These are phyloP conservation scores for Alternaria brassicae DNA, from an alignment of 2,329 filamentous ascomycete species.

Conservation along the genomic window DNA sequence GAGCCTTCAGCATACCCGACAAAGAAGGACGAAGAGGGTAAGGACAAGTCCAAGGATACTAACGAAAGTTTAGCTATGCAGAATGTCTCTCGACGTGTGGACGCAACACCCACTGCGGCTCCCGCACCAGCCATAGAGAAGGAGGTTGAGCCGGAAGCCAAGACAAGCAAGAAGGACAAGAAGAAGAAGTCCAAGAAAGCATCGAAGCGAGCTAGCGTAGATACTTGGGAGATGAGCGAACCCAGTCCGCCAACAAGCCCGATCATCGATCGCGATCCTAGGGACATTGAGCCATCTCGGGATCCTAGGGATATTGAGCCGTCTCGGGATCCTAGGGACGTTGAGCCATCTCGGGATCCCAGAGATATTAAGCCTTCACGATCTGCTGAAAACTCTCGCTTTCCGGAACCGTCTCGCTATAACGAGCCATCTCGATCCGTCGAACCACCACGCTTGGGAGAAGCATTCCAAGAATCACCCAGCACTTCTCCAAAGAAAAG, in stretches of 20 bases:
- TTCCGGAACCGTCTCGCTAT: not conserved
- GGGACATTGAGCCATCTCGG: slow-evolving; percentile 21
- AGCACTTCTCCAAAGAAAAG: slow-evolving; percentile 13
- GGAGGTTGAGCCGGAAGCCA: slow-evolving; percentile 48
- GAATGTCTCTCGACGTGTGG: slow-evolving; percentile 19
- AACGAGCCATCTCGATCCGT: not conserved
- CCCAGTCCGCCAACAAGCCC: slow-evolving; percentile 34
- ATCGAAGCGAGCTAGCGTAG: slow-evolving; percentile 37
- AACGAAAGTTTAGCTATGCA: slow-evolving; percentile 31
- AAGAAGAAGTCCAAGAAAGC: slow-evolving; percentile 47
- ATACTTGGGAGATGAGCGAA: slow-evolving; percentile 43
- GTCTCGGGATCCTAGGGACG: not conserved
- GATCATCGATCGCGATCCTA: slow-evolving; percentile 42
- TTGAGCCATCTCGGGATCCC: slow-evolving; percentile 1
- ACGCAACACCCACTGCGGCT: slow-evolving; percentile 14
- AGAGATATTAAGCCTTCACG: not conserved
- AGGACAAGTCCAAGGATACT: slow-evolving; percentile 33
- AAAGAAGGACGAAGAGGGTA: slow-evolving; percentile 39
- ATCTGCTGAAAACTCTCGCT: slow-evolving; percentile 1
- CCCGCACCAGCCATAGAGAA: slow-evolving; percentile 20
- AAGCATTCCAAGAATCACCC: slow-evolving; percentile 1
- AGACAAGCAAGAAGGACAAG: slow-evolving; percentile 34
- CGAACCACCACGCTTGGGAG: slow-evolving; percentile 1
- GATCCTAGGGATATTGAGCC: not conserved
- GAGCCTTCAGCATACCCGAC: slow-evolving; percentile 22